Base-by-base conservation (phyloP, 257 asterid species). In the Fraxinus anomala region DNA sequence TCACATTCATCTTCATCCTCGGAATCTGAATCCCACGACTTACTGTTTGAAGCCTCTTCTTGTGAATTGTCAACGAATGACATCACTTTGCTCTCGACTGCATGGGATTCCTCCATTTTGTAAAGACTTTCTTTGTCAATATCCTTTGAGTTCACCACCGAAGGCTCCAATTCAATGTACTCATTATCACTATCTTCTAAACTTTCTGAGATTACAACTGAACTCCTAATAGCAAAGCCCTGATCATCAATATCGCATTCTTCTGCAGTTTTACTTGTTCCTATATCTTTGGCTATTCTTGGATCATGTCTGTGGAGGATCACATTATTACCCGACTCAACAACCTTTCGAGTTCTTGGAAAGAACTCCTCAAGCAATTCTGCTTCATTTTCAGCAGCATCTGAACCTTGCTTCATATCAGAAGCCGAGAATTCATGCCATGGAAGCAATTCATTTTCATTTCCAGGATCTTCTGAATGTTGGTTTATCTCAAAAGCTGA, bases 1-100 rank as follows among this genome's bases (percentile, higher is more conserved):
- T 93, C 98, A n/a, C 19, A 24, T 80, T 87, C 96, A 59, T 86
- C 93, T 0, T 88, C 92, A 28, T 80, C 82, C 16, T 83, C 93
- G 13, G 85, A 80, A 69, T 85, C 87, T 0, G 80, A 79, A 80
- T 80, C 91, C 88, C 79, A 81, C 33, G 72, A 68, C 39, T 37
- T 82, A 40, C 61, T 68, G 23, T 19, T 80, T 13, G 31, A 73
- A 9, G 40, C 65, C 23, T 73, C 49, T 33, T 67, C 87, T 68
- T 30, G 68, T 49, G 37, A 65, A 66, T 61, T 34, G 33, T 80
- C 82, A 1, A n/a, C 19, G 17, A 13, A 33, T 33, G 37, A 23
- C 19, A 8, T 28, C 9, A 3, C 54, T 47, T 61, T 70, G 19
- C 61, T n/a, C 39, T 77, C 69, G 24, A 74, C 66, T 10, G 68